phyloP scores from a whole-genome alignment of 441 rosid species.

The Eugenia klotzschiana region DNA sequence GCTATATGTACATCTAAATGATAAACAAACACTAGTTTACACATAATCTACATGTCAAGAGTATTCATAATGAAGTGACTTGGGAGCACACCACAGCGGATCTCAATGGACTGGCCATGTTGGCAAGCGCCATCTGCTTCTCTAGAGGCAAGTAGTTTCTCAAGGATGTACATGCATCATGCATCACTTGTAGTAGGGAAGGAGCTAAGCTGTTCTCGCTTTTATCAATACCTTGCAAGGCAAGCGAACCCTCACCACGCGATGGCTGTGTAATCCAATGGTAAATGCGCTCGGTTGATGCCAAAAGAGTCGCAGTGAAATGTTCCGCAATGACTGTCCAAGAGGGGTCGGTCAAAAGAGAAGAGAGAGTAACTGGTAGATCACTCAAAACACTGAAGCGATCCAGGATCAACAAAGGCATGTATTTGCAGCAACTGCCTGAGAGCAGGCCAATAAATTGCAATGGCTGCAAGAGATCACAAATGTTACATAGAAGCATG shows the following conservation, averaged over 20 bases:
- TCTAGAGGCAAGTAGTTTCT: conserved; percentile 56
- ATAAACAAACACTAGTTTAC: not conserved
- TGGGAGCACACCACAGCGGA: not conserved
- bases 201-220: conserved; percentile 31
- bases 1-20: not conserved
- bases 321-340: conserved; percentile 48
- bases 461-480: conserved; percentile 36
- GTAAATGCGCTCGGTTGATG: conserved; percentile 53
- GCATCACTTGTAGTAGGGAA: conserved; percentile 37
- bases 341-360: conserved; percentile 42
- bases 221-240: conserved; percentile 20
- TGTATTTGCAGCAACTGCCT: conserved; percentile 74
- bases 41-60: not conserved
- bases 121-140: conserved; percentile 60
- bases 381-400: conserved; percentile 36
- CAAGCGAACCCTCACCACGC: conserved; percentile 5
- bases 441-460: conserved; percentile 60
- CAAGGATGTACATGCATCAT: conserved; percentile 37
- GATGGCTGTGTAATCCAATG: conserved; percentile 21
- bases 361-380: conserved; percentile 59
- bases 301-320: conserved; percentile 34
- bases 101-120: conserved; percentile 20
- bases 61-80: not conserved
- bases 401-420: conserved; percentile 73
- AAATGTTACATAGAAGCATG: not conserved